Percentiles rank a stretch among this genome's conserved stretches.
Conservation (phyloP, 2,329 filamentous ascomycete species). For the Westerdykella aurantiaca region DNA sequence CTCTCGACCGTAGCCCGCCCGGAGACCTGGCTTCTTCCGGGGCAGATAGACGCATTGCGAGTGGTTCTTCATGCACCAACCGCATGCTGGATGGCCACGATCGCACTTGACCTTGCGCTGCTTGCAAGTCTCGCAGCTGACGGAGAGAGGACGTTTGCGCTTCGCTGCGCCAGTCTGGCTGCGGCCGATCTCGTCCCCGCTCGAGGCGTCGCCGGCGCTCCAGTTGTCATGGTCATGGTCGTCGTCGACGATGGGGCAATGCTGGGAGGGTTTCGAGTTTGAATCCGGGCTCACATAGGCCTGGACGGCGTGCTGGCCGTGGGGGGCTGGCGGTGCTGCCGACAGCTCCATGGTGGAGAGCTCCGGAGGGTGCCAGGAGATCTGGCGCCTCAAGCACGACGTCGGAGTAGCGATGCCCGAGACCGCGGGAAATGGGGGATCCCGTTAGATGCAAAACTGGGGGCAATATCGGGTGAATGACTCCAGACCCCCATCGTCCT, state of each 20-base stretch:
- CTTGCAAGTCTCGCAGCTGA: conserved; percentile 33
- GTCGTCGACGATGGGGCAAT: conserved; percentile 27
- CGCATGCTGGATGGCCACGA: conserved; percentile 68
- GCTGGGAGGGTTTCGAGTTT: conserved; percentile 28
- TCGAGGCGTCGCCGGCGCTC: conserved; percentile 37
- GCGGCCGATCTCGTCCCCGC: conserved; percentile 35
- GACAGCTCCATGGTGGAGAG: conserved; percentile 26
- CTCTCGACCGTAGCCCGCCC: conserved; percentile 57
- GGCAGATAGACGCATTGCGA: conserved; percentile 64
- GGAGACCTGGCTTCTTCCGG: conserved; percentile 61
- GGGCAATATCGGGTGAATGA: too few relatives aligned
- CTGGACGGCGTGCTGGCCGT: conserved; percentile 17
- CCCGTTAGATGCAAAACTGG: too few relatives aligned
- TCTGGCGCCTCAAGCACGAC: too few relatives aligned
- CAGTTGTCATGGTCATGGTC: conserved; percentile 24
- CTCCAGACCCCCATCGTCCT: too few relatives aligned
- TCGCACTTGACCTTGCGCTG: conserved; percentile 51
- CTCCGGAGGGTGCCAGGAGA: not conserved
- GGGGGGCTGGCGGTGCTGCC: conserved; percentile 2
- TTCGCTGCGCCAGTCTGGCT: conserved; percentile 38
- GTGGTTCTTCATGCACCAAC: conserved; percentile 64
- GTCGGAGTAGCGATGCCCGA: too few relatives aligned
- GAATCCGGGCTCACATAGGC: conserved; percentile 28
- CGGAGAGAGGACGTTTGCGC: conserved; percentile 48
- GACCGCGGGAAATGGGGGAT: too few relatives aligned